Evolutionary conservation across 441 rosid genomes (phyloP).

Genomic region (Syzygium syzygioides): DNA sequence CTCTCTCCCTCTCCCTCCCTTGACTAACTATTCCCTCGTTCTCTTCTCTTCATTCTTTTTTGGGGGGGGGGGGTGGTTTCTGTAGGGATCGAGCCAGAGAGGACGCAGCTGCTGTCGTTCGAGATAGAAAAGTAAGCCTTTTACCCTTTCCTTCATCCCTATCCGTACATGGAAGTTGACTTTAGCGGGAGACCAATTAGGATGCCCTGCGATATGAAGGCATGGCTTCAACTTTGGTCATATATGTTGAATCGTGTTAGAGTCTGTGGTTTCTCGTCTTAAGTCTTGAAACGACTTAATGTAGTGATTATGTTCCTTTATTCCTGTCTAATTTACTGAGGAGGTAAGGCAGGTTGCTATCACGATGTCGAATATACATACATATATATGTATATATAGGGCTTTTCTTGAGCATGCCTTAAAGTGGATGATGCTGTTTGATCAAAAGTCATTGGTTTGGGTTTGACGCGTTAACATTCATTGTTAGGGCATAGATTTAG

Average conservation of each 20-base stretch:
- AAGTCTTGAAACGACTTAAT: background rate
- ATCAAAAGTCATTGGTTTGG: background rate
- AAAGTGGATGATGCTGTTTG: background rate
- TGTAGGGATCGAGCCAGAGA: conserved; percentile 1
- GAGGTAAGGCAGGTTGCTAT: background rate
- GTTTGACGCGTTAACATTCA: background rate
- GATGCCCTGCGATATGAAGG: background rate
- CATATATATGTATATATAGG: background rate
- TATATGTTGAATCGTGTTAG: background rate
- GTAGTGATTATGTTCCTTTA: background rate
- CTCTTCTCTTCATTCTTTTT: background rate
- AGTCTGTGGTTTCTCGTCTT: background rate
- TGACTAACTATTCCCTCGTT: background rate
- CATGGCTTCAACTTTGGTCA: background rate
- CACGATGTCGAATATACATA: background rate
- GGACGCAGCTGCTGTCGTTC: background rate
- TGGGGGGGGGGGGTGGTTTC: background rate
- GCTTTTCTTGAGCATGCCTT: background rate
- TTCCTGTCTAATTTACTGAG: background rate
- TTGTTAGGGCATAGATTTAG: background rate
- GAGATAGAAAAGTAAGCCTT: conserved; percentile 23
- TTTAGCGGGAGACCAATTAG: background rate
- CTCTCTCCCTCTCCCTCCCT: background rate
- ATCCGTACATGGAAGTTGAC: background rate
- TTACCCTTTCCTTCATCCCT: background rate